These are phyloP conservation scores for Ailanthus altissimus DNA, from an alignment of 345 rosid genomes.

Conservation along the genomic window DNA sequence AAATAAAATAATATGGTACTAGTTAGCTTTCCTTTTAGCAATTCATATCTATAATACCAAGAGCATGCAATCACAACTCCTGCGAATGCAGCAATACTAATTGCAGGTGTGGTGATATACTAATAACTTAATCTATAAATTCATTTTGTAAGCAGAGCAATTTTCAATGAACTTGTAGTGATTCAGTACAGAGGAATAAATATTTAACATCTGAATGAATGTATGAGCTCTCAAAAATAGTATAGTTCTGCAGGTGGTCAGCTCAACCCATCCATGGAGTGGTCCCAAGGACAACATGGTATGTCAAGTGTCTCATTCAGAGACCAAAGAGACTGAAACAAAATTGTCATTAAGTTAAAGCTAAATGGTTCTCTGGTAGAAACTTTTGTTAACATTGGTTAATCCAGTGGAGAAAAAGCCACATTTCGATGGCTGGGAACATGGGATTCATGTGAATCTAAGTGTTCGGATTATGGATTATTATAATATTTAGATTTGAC, in stretches of 20 bases:
- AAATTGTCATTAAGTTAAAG: not conserved
- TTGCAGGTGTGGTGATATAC: not conserved
- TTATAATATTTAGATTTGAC: not conserved
- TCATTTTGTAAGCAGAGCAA: not conserved
- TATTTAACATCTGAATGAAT: not conserved
- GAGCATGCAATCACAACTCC: not conserved
- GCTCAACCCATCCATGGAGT: not conserved
- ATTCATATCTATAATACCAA: not conserved
- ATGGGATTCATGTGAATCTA: not conserved
- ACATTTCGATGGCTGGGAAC: not conserved
- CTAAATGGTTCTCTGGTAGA: not conserved
- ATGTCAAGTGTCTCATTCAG: not conserved
- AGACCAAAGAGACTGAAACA: not conserved
- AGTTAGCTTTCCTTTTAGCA: not conserved
- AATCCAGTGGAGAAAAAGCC: not conserved
- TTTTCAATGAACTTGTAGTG: not conserved
- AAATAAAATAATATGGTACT: not conserved
- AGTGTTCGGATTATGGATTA: not conserved
- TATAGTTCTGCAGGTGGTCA: not conserved
- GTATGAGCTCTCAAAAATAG: not conserved
- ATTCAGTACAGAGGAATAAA: not conserved
- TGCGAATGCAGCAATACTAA: not conserved
- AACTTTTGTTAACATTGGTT: not conserved
- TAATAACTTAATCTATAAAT: not conserved
- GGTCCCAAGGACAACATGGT: not conserved